phyloP scores from a whole-genome alignment of 345 rosid genomes.

The Abelmoschus esculentus region DNA sequence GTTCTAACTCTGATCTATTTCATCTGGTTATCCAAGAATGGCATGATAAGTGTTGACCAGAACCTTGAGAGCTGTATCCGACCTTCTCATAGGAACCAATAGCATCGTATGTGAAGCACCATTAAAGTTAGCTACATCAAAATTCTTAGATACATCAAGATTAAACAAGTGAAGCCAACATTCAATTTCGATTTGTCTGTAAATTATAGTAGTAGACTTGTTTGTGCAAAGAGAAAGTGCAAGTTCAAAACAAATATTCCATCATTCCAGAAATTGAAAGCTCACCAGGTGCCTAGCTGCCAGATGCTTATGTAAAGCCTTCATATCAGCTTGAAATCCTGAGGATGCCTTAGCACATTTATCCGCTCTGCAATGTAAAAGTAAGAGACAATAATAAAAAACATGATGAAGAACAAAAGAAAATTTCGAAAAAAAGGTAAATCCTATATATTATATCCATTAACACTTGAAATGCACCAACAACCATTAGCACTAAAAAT shows the following conservation, averaged over 20 bases:
- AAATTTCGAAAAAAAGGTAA: too few relatives aligned
- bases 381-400: background rate
- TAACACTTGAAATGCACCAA: background rate
- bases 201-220: background rate
- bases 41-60: too few relatives aligned
- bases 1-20: too few relatives aligned
- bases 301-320: slow-evolving; percentile 79
- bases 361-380: slow-evolving; percentile 50
- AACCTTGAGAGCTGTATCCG: too few relatives aligned
- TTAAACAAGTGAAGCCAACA: too few relatives aligned
- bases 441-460: background rate
- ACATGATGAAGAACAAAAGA: background rate
- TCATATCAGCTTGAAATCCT: slow-evolving; percentile 95
- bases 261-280: slow-evolving; percentile 5
- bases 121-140: background rate
- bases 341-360: slow-evolving; percentile 82
- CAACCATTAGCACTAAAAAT: background rate
- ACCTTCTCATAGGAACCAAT: too few relatives aligned
- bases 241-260: background rate
- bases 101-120: background rate
- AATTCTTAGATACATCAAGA: background rate
- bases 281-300: slow-evolving; percentile 89
- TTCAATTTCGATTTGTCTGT: background rate
- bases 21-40: too few relatives aligned
- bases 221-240: background rate